A percentile compares a stretch with the other conserved stretches of the same genome.
phyloP scores from a whole-genome alignment of 2,329 filamentous ascomycete genomes.

The Sphaerulina musiva region DNA sequence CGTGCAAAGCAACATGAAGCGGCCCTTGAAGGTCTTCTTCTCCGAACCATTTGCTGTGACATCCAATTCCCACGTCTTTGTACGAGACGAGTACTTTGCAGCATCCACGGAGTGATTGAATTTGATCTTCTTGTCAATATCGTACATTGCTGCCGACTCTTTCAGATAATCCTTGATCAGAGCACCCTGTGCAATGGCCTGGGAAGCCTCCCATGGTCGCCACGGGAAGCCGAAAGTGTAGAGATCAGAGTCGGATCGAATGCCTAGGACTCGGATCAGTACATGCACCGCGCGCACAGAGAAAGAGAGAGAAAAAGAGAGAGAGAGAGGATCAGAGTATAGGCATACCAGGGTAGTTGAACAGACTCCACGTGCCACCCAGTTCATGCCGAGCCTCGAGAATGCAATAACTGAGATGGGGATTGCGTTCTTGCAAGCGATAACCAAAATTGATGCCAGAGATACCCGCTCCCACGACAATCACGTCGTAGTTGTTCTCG shows the following conservation, averaged over 20 bases:
- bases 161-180: constrained; percentile 42
- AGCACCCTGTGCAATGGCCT: constrained; percentile 42
- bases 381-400: constrained; percentile 60
- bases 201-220: constrained; percentile 57
- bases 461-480: constrained; percentile 68
- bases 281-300: no score
- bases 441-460: constrained; percentile 71
- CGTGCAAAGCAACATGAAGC: constrained; percentile 54
- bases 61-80: constrained; percentile 44
- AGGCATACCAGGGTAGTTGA: constrained; percentile 54
- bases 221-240: constrained; percentile 57
- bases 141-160: constrained; percentile 39
- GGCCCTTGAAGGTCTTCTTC: constrained; percentile 35
- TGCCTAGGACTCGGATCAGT: constrained; percentile 36
- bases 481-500: constrained; percentile 36
- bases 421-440: constrained; percentile 45
- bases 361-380: constrained; percentile 74
- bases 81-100: constrained; percentile 42
- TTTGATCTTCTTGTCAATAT: constrained; percentile 43
- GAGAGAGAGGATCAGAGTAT: background rate
- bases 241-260: constrained; percentile 48
- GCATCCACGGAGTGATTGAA: constrained; percentile 39
- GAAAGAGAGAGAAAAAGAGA: no score
- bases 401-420: constrained; percentile 55
- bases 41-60: constrained; percentile 35